A percentile compares a stretch with the other conserved stretches of the same genome.
These are phyloP conservation scores for Babesia bovis DNA, from an alignment of 169 alveolate genomes.

Conservation along the genomic window DNA sequence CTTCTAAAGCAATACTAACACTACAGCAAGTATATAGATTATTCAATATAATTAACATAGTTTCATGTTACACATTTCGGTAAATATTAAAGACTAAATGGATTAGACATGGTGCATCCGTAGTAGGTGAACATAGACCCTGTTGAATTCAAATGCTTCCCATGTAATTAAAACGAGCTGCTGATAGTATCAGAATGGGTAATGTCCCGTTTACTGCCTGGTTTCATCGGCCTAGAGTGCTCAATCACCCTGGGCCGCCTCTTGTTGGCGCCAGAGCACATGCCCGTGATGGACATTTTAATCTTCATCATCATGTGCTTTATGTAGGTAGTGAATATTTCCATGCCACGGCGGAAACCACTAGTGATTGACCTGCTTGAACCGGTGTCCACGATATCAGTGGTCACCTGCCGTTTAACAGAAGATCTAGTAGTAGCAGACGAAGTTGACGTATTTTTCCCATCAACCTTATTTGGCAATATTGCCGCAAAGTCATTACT, in stretches of 20 bases:
- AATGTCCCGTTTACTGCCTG: neutral
- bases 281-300: neutral
- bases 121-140: no score
- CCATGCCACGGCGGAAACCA: neutral
- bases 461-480: neutral
- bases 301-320: neutral
- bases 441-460: neutral
- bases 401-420: neutral
- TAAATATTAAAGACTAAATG: neutral
- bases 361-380: neutral
- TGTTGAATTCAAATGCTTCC: no score
- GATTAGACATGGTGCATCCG: no score
- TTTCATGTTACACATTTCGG: neutral
- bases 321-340: neutral
- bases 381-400: neutral
- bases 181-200: neutral
- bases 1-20: neutral
- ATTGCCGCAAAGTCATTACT: slow-evolving; percentile 5
- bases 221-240: neutral
- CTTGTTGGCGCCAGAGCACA: slow-evolving; percentile 2
- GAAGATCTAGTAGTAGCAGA: neutral
- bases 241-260: neutral
- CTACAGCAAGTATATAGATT: neutral
- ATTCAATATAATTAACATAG: no score
- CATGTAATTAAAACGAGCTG: neutral